Evolutionary conservation across 805 yeast genomes (phyloP), one percentile per base, ranked within the genome.

Genomic region (Cyberlindnera misumaiensis): DNA sequence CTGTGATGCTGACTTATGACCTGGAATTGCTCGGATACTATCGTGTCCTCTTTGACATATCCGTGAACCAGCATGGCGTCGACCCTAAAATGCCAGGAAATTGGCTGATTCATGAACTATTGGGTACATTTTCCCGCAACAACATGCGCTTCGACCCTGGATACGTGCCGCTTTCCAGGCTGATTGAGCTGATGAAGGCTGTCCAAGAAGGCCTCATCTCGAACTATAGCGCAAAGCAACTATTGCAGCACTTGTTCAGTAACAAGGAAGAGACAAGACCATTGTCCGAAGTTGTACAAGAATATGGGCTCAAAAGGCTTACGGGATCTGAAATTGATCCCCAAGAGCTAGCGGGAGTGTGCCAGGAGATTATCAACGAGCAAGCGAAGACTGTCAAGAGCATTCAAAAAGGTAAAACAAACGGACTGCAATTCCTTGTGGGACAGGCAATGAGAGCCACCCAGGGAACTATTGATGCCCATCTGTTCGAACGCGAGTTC

Each of bases 361-460:
- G 66, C 26, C 49, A 58, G 9, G 61, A 61, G 17, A 68, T 75
- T 31, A 32, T 63, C 66, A 9, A 55, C 43, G 18, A 67, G 54
- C 13, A 58, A 73, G 67, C 66, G 0, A 74, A 73, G 13, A 73
- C 81, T 13, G 84, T 83, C 3, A 60, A 65, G 14, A 74, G 73
- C 36, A 69, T 87, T 20, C 55, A 56, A 3, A 78, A 79, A 39
- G 49, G 49, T 11, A 76, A 74, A 46, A 60, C 63, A 30, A 74
- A 73, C 27, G 75, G 88, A 11, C 51, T 90, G n/a, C 84, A 87
- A 51, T 85, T 67, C 51, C 64, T 93, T 40, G 71, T 93, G 4
- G 97, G 97, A 1, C 75, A 75, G 53, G 94, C 87, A 14, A 86
- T 93, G 95, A 76, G 77, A 51, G 64, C 70, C 39, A 74, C 86